Base-by-base conservation (phyloP, 2,329 filamentous ascomycete species). In the Fusarium marasasianum region DNA sequence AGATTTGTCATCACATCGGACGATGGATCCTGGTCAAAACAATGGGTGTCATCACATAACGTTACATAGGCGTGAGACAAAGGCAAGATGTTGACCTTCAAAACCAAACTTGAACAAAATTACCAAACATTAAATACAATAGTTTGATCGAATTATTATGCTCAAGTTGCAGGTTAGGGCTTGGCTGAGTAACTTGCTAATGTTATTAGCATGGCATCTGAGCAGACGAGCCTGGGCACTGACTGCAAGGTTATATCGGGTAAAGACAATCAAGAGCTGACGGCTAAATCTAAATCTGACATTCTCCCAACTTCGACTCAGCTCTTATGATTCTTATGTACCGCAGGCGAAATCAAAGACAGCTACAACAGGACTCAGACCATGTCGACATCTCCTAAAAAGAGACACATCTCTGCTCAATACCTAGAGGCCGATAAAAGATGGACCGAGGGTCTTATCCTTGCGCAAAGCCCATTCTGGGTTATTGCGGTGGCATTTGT, bases 401-500 rank as follows among this genome's bases (percentile, higher is more conserved):
- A 24, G 15, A 55, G 44, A 8, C 11, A 37, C 7, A 26, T 29
- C 13, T 55, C 58, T 17, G n/a, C 51, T 3, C 62, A 44, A 7
- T 37, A 26, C 3, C 40, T 67, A 0, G 40, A 66, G 7, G 51
- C 38, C 1, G 64, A 67, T 8, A 67, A 51, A 31, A 24, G 31
- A 59, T 59, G 62, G 64, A 44, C 53, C 6, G 18, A 66, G 5
- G 44, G 44, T 20, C 15, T 67, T 0, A 51, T 66, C 5, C 45
- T 67, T 1, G 64, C 64, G 1, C 44, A 59, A 29, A 67, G 64
- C n/a, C 64, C 64, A 0, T 44, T 67, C 22, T 67, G 64, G 64
- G 37, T 66, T 6, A 31, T 20, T 11, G 37, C 62, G 11, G 50
- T 66, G n/a, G 50, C 50, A 33, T 67, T 66, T 8, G 62, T 50